Conservation (phyloP, 2,329 filamentous ascomycete species). For the Trichoderma asperellum region DNA sequence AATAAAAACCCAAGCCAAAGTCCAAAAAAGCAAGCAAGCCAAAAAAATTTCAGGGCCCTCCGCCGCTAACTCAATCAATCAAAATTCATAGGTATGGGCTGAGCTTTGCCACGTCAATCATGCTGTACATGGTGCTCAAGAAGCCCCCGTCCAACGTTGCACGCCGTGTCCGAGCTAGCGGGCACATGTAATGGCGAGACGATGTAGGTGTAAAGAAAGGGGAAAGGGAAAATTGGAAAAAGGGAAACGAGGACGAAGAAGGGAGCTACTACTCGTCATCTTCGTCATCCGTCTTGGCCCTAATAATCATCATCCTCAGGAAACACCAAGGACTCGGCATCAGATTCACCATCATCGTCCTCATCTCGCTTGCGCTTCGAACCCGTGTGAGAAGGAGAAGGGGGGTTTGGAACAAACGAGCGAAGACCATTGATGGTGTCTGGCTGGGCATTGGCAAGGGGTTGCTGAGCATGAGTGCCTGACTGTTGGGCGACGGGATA, state of each 20-base stretch:
- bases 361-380: conserved; percentile 38
- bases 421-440: background rate
- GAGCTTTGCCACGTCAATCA: conserved; percentile 82
- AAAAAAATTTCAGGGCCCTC: background rate
- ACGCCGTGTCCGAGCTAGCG: conserved; percentile 75
- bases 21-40: background rate
- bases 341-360: conserved; percentile 40
- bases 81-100: conserved; percentile 73
- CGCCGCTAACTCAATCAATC: conserved; percentile 4
- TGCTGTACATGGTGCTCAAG: conserved; percentile 94
- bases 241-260: background rate
- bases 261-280: conserved; percentile 32
- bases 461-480: background rate
- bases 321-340: conserved; percentile 11
- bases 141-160: conserved; percentile 77
- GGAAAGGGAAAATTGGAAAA: background rate
- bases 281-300: background rate
- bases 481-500: conserved; percentile 59
- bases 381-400: conserved; percentile 26
- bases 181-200: conserved; percentile 63
- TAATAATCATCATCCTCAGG: conserved; percentile 18
- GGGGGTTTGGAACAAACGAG: background rate
- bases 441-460: background rate
- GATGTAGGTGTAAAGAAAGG: background rate
- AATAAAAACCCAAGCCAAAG: background rate